Evolutionary conservation across 2,329 filamentous ascomycete genomes (phyloP).

Genomic region (Madurella fahalii): DNA sequence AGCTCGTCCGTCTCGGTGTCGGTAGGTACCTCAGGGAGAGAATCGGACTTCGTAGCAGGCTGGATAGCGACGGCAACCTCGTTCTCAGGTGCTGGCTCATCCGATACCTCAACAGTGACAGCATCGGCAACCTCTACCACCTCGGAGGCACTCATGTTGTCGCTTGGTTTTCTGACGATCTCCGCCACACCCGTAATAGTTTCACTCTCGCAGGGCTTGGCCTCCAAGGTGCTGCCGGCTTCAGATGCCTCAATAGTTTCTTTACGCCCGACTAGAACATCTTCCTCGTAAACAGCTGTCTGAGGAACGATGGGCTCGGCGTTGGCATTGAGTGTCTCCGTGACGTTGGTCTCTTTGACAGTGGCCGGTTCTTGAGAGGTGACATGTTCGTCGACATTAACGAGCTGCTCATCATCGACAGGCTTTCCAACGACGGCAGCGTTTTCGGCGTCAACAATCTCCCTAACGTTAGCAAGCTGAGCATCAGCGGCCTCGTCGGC

Average conservation of each 20-base stretch:
- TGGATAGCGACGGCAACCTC: neutral
- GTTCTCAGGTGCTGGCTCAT: no score
- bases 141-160: neutral
- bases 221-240: neutral
- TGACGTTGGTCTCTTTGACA: slow-evolving; percentile 9
- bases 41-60: neutral
- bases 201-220: neutral
- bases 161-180: neutral
- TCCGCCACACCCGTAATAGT: neutral
- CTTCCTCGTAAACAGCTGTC: neutral
- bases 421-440: neutral
- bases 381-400: neutral
- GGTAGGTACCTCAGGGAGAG: neutral
- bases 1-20: neutral
- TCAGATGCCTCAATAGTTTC: neutral
- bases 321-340: slow-evolving; percentile 15
- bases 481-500: neutral
- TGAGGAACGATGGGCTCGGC: neutral
- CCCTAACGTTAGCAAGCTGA: neutral
- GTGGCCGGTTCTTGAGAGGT: slow-evolving; percentile 7
- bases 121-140: neutral
- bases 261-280: neutral
- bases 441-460: slow-evolving; percentile 7
- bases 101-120: neutral
- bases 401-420: neutral